Evolutionary conservation across 2,329 filamentous ascomycete species (phyloP).

Genomic region (Colletotrichum gigasporum): DNA sequence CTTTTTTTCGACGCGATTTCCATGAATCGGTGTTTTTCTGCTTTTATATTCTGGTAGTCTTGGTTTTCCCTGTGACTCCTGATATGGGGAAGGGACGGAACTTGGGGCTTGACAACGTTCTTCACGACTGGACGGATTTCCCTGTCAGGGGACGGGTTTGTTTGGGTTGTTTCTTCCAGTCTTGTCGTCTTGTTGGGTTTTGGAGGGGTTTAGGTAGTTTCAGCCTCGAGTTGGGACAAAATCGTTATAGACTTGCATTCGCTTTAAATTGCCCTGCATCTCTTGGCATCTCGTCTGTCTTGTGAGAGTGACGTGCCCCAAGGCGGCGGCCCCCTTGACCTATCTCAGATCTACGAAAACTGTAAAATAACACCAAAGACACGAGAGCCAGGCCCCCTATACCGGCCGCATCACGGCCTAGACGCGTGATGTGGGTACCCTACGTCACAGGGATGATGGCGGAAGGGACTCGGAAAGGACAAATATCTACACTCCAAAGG

Average conservation of each 20-base stretch:
- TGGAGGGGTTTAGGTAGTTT: constrained; percentile 17
- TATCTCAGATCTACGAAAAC: not conserved
- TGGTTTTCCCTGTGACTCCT: not conserved
- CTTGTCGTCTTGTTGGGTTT: constrained; percentile 17
- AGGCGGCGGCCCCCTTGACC: not conserved
- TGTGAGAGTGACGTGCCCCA: not conserved
- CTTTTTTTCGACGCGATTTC: constrained; percentile 19
- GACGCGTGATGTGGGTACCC: not conserved
- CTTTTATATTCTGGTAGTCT: constrained; percentile 15
- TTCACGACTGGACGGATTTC: constrained; percentile 17
- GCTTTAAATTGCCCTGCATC: not conserved
- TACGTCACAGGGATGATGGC: constrained; percentile 24
- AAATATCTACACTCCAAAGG: constrained; percentile 11
- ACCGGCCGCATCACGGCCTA: not conserved
- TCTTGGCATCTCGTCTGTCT: not conserved
- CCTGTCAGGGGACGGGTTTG: constrained; percentile 16
- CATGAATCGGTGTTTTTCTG: constrained; percentile 29
- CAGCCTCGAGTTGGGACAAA: constrained; percentile 21
- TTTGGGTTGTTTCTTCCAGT: constrained; percentile 1
- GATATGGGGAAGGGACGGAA: constrained; percentile 4
- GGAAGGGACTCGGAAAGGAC: constrained; percentile 1
- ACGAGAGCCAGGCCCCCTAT: not conserved
- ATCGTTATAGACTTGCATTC: constrained; percentile 29
- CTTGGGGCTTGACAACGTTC: constrained; percentile 4
- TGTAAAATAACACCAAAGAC: not conserved